Conservation (phyloP, 2,329 filamentous ascomycete species). For the Elsinoe perseae region DNA sequence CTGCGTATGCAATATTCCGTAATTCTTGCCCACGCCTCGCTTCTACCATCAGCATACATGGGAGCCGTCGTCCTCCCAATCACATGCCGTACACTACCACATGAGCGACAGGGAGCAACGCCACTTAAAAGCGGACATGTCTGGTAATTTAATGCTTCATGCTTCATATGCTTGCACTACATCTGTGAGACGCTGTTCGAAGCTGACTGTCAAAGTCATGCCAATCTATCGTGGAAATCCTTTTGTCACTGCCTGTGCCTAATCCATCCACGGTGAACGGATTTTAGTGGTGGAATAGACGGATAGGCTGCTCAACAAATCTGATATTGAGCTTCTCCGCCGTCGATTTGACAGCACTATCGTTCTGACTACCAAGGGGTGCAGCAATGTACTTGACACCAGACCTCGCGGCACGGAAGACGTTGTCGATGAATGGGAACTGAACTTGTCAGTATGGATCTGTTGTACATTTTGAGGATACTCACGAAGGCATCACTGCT, state of each 20-base stretch:
- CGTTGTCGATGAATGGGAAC: conserved; percentile 98
- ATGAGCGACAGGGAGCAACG: no score
- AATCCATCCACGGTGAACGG: background rate
- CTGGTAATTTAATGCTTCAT: no score
- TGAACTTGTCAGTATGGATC: conserved; percentile 28
- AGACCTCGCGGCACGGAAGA: conserved; percentile 81
- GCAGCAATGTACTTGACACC: conserved; percentile 95
- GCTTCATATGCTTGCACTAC: no score
- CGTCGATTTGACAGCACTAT: conserved; percentile 72
- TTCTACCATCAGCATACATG: no score
- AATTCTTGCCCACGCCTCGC: no score
- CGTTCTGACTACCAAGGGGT: conserved; percentile 83
- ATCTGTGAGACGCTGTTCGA: conserved; percentile 5
- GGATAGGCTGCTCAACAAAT: conserved; percentile 89
- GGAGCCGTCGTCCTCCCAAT: no score
- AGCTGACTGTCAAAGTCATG: background rate
- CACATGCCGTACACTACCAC: no score
- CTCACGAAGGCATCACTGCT: conserved; percentile 93
- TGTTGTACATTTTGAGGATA: conserved; percentile 22
- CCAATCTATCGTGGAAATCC: background rate
- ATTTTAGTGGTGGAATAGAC: conserved; percentile 88
- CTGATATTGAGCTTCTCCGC: conserved; percentile 87
- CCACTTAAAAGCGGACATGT: no score
- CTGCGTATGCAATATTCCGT: no score
- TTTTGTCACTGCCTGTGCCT: background rate